Conservation (phyloP, 2,329 filamentous ascomycete species). For the Xylariaceae sp. region DNA sequence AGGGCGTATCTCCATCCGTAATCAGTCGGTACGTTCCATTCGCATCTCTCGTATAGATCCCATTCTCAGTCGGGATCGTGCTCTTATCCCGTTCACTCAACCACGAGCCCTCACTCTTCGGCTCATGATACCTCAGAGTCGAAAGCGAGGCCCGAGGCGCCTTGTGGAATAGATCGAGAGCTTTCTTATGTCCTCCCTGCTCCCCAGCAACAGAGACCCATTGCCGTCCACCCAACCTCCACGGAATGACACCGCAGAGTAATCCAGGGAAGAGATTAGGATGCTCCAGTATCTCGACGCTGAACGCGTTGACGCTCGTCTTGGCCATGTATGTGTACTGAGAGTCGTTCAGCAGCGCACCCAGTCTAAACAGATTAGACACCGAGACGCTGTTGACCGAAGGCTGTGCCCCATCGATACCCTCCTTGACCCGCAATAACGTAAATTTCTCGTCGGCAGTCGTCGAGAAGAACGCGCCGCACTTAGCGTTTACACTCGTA, state of each 20-base stretch:
- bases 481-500: slow-evolving; percentile 37
- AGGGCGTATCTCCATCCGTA: slow-evolving; percentile 6
- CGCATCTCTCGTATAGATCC: slow-evolving; percentile 13
- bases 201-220: slow-evolving; percentile 26
- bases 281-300: slow-evolving; percentile 87
- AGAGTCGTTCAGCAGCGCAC: slow-evolving; percentile 64
- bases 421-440: slow-evolving; percentile 87
- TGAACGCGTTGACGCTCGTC: slow-evolving; percentile 79
- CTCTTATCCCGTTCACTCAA: slow-evolving; percentile 19
- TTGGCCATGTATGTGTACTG: slow-evolving; percentile 63
- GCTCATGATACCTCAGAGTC: slow-evolving; percentile 26
- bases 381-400: slow-evolving; percentile 88
- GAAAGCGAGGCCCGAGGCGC: slow-evolving; percentile 25
- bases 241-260: slow-evolving; percentile 71
- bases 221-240: slow-evolving; percentile 63
- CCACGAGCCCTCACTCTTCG: slow-evolving; percentile 17
- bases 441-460: slow-evolving; percentile 60
- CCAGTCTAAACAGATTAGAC: slow-evolving; percentile 80
- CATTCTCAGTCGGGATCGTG: slow-evolving; percentile 5
- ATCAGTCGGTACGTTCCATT: slow-evolving; percentile 10
- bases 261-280: slow-evolving; percentile 87
- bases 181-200: neutral
- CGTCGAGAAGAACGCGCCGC: slow-evolving; percentile 73
- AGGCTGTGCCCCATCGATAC: slow-evolving; percentile 89
- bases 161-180: slow-evolving; percentile 20